Evolutionary conservation across 2,329 filamentous ascomycete genomes (phyloP).

Genomic region (Daldinia sp.): DNA sequence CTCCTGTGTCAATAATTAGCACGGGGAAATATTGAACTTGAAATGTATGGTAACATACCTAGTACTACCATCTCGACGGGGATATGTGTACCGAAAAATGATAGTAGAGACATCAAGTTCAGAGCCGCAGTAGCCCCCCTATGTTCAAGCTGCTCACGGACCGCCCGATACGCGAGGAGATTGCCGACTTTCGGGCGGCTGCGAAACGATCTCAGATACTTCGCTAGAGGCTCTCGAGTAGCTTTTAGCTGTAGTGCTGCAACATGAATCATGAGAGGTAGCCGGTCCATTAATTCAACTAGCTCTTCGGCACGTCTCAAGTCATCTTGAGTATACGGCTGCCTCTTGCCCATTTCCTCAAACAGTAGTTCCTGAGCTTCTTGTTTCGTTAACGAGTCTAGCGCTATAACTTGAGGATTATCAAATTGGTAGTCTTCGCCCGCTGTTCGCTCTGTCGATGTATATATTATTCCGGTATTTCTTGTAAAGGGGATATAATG

Average conservation of each 20-base stretch:
- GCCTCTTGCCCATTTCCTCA: conserved; percentile 70
- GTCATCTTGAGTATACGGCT: conserved; percentile 67
- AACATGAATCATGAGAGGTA: conserved; percentile 76
- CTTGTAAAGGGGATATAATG: conserved; percentile 73
- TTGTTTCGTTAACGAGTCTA: conserved; percentile 65
- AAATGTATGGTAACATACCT: conserved; percentile 54
- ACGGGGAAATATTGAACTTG: neutral
- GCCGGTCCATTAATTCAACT: conserved; percentile 71
- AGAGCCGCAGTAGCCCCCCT: conserved; percentile 65
- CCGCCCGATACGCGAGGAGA: conserved; percentile 61
- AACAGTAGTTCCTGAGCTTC: conserved; percentile 73
- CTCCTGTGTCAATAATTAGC: conserved; percentile 52
- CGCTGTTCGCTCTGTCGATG: conserved; percentile 71
- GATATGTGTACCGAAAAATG: conserved; percentile 73
- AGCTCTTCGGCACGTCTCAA: conserved; percentile 69
- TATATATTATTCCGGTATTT: conserved; percentile 75
- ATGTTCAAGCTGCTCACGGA: conserved; percentile 62
- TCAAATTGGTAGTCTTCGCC: conserved; percentile 68
- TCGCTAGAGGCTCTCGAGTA: conserved; percentile 70
- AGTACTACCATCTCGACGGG: conserved; percentile 74
- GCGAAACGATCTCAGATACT: conserved; percentile 69
- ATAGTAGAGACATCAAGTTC: conserved; percentile 73
- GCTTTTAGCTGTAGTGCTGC: conserved; percentile 72
- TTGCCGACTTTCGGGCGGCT: conserved; percentile 66
- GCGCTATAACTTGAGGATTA: conserved; percentile 68